phyloP scores from a whole-genome alignment of 208 protist species.

The Trypanosoma theileri region DNA sequence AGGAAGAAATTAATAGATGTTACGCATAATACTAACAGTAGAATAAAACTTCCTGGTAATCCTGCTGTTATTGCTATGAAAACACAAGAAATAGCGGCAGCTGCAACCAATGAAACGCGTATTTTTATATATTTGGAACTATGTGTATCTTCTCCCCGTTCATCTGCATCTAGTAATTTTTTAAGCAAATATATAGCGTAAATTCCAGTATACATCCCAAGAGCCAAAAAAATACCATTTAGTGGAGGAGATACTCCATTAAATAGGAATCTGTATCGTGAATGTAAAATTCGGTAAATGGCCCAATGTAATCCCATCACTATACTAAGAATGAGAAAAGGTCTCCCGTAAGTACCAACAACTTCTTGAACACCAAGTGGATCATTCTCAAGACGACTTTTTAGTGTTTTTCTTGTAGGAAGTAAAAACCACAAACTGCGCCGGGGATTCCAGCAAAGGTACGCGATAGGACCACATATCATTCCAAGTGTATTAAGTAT shows the following conservation, averaged over 20 bases:
- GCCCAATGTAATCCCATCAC: conserved; percentile 50
- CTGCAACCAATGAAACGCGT: conserved; percentile 38
- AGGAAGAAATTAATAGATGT: conserved; percentile 74
- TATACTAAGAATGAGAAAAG: conserved; percentile 38
- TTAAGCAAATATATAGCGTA: conserved; percentile 55
- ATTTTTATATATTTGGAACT: conserved; percentile 16
- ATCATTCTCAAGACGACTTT: conserved; percentile 60
- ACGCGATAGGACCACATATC: conserved; percentile 47
- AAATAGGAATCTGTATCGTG: conserved; percentile 82
- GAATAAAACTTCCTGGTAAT: conserved; percentile 57
- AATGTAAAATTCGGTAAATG: conserved; percentile 64
- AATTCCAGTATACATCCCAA: conserved; percentile 56
- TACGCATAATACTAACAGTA: conserved; percentile 54
- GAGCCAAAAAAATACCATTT: conserved; percentile 58
- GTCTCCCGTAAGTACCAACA: conserved; percentile 33
- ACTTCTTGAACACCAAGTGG: conserved; percentile 60
- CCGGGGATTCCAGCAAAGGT: conserved; percentile 58
- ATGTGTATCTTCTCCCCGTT: conserved; percentile 35
- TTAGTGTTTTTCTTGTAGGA: conserved; percentile 21
- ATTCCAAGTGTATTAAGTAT: conserved; percentile 68
- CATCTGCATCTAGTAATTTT: conserved; percentile 58
- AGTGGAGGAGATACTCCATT: conserved; percentile 61
- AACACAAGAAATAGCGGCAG: conserved; percentile 40
- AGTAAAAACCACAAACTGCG: conserved; percentile 79
- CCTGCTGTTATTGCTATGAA: conserved; percentile 44